Evolutionary conservation across 1,284 basidiomycete genomes (phyloP), one percentile per base, ranked within the genome.

Genomic region (Apiotrichum laibachii): DNA sequence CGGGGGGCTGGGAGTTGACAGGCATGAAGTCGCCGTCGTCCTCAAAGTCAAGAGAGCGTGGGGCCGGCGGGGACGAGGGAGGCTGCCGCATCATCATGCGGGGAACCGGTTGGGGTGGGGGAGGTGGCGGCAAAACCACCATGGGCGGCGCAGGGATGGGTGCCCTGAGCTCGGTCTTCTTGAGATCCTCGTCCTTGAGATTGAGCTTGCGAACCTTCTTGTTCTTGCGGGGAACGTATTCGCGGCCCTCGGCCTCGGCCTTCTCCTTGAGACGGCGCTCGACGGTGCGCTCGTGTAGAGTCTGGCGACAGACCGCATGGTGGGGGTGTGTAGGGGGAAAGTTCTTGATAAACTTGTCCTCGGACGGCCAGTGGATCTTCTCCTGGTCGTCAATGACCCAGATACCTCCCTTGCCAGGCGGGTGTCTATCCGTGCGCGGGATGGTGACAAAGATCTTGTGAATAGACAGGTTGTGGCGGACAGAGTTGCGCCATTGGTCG

Each of bases 401-500:
- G 52, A 78, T 76, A 19, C 74, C 74, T 13, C 77, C 77, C 47
- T 79, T 79, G 18, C 77, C 77, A 1, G 75, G 70, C 3, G 76
- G 74, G 54, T 73, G 71, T 33, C 67, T 67, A 50, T 77, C 73
- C 0, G 73, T 73, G n/a, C 77, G 60, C 13, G 75, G 70, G 16
- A 83, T 82, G 52, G 85, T 85, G 57, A 82, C 77, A 75, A 95
- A 96, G 62, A 88, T 86, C 67, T 88, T 86, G 76, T 92, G 88
- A 33, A 95, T 80, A 2, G 89, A 92, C 2, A 97, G 81, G 64
- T 89, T 90, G 77, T 96, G 92, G n/a, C 93, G 84, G 56, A 96
- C 90, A 8, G 90, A 93, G 68, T 87, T 87, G 85, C 77, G 74
- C 93, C 93, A 97, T 31, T 92, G 94, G 69, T 96, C 93, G 42